Base-by-base conservation (phyloP, 2,329 filamentous ascomycete genomes). In the Botrytis galanthina region DNA sequence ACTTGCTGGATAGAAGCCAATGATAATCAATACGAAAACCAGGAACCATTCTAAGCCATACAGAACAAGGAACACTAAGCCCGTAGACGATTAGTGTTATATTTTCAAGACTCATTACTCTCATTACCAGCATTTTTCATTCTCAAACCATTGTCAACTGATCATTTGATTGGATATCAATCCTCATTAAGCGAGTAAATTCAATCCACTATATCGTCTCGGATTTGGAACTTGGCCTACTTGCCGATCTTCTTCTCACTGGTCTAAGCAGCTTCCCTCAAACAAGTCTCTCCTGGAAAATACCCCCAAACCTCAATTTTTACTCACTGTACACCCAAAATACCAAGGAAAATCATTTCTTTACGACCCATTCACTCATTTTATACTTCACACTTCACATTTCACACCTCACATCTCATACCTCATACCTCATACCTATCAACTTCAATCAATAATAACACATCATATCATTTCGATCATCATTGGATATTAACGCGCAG, bases 261-360 rank as follows among this genome's bases (percentile, higher is more conserved):
- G n/a, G 48, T 37, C 37, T 57, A 42, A 68, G 35, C 48, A 57
- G 48, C 66, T 67, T 67, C 46, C 37, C 46, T 39, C 46, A 67
- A 67, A 67, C 64, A 66, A 35, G n/a, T 51, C 26, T 66, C 62
- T 68, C 66, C 66, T 68, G 66, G 66, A 68, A 68, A 68, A 54
- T 54, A 42, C 48, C 66, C 48, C 35, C 26, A 68, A 42, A 29
- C 35, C 64, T 39, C 37, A 62, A 62, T 39, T 42, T 39, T 22
- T 62, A 39, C 51, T 35, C 42, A 57, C 37, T 29, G 26, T 37
- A 42, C 35, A 35, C 22, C 42, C 39, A 64, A 64, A 12, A 29
- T 57, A 57, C 35, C n/a, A 54, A 42, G 29, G 46, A 39, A 57
- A 42, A 54, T 22, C 26, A 57, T 54, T 48, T 37, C 46, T 26